These are phyloP conservation scores for Metarhizium humberi DNA, from an alignment of 2,329 filamentous ascomycete species.

Conservation along the genomic window DNA sequence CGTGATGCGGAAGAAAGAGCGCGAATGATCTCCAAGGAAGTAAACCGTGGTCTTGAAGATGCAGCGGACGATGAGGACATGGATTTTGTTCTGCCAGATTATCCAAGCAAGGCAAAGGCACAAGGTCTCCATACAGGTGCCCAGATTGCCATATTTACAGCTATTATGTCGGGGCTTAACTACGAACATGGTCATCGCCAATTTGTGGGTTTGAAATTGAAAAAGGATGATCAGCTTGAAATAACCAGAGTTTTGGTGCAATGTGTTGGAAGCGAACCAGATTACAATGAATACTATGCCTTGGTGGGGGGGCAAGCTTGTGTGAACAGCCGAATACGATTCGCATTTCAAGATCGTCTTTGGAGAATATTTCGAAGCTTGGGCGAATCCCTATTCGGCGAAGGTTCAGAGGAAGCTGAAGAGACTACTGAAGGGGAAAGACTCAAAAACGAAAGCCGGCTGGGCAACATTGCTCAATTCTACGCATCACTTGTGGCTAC, in stretches of 20 bases:
- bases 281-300: conserved; percentile 90
- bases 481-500: conserved; percentile 42
- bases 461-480: conserved; percentile 45
- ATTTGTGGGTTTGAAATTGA: conserved; percentile 73
- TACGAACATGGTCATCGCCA: conserved; percentile 75
- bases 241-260: conserved; percentile 82
- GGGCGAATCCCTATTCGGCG: conserved; percentile 69
- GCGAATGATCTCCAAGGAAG: conserved; percentile 11
- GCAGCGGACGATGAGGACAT: conserved; percentile 36
- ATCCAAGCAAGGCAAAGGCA: conserved; percentile 61
- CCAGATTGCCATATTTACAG: conserved; percentile 84
- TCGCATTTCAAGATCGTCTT: conserved; percentile 78
- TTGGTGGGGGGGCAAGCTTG: conserved; percentile 75
- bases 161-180: conserved; percentile 78
- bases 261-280: conserved; percentile 72
- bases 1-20: conserved; percentile 2
- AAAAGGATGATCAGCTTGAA: conserved; percentile 76
- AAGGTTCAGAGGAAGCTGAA: conserved; percentile 51
- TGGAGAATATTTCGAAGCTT: conserved; percentile 80
- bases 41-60: conserved; percentile 12
- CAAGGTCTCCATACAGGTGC: conserved; percentile 83
- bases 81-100: conserved; percentile 51
- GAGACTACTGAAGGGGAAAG: conserved; percentile 37
- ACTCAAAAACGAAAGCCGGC: conserved; percentile 37
- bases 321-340: conserved; percentile 62